Evolutionary conservation across 139 green algal species (phyloP).

Genomic region (Tetraselmis chui): DNA sequence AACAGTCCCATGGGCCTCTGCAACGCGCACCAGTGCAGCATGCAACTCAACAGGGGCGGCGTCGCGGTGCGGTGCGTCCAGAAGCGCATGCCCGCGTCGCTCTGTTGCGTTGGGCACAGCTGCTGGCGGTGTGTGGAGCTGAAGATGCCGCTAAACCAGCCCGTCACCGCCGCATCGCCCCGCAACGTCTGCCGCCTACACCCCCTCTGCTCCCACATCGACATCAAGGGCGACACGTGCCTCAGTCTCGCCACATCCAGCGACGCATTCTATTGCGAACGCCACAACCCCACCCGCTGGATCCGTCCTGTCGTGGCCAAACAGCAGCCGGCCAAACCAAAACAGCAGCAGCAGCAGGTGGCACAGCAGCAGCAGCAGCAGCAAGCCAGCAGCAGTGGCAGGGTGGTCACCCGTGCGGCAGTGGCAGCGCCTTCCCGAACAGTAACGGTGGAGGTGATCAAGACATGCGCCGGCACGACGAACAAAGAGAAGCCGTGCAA

Average conservation of each 20-base stretch:
- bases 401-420: too few species aligned
- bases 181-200: not conserved
- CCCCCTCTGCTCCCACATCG: not conserved
- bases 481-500: too few species aligned
- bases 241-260: not conserved
- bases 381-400: too few species aligned
- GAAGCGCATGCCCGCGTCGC: not conserved
- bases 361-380: too few species aligned
- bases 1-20: not conserved
- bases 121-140: not conserved
- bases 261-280: too few species aligned
- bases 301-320: too few species aligned
- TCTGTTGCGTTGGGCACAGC: not conserved
- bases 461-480: too few species aligned
- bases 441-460: too few species aligned
- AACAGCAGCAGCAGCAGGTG: too few species aligned
- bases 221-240: not conserved
- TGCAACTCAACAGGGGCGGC: not conserved
- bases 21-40: not conserved
- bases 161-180: not conserved
- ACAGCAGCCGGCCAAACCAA: too few species aligned
- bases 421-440: too few species aligned
- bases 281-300: too few species aligned
- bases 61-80: not conserved
- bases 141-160: not conserved